Percentiles rank a stretch among this genome's conserved stretches.
phyloP scores from a whole-genome alignment of 2,329 filamentous ascomycete species.

The Colletotrichum spinosum region DNA sequence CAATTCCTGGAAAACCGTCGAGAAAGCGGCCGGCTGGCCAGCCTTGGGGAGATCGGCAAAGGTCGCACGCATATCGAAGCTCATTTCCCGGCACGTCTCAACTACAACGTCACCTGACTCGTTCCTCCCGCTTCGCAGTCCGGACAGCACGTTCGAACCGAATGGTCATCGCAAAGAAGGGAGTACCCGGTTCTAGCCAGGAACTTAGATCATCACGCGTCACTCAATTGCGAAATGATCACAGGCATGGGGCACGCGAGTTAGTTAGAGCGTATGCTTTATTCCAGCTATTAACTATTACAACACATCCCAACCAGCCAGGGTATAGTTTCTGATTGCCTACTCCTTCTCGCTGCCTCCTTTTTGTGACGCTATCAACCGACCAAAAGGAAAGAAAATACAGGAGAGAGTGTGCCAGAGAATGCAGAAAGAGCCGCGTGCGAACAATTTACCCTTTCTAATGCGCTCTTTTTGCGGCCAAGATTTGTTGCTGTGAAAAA shows the following conservation, averaged over 20 bases:
- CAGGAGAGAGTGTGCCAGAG: neutral
- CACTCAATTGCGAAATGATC: neutral
- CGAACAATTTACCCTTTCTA: slow-evolving; percentile 6
- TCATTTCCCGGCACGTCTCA: slow-evolving; percentile 12
- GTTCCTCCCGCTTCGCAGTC: neutral
- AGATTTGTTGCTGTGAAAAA: slow-evolving; percentile 19
- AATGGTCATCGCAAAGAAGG: no score
- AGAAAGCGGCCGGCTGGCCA: neutral
- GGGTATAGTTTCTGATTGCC: slow-evolving; percentile 26
- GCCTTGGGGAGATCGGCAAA: neutral
- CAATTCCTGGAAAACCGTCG: no score
- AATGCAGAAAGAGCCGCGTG: no score
- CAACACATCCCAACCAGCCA: slow-evolving; percentile 31
- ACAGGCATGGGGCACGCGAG: neutral
- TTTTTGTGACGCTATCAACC: slow-evolving; percentile 21
- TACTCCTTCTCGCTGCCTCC: slow-evolving; percentile 24
- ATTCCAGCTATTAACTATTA: slow-evolving; percentile 36
- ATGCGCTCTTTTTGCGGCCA: slow-evolving; percentile 26
- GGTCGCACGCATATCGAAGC: slow-evolving; percentile 8
- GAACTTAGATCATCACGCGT: neutral
- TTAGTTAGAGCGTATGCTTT: slow-evolving; percentile 18
- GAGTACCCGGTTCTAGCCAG: no score
- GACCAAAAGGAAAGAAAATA: slow-evolving; percentile 6
- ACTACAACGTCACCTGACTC: slow-evolving; percentile 20
- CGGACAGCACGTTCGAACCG: no score